Conservation (phyloP, 257 asterid genomes). For the Osmanthus fragrans region DNA sequence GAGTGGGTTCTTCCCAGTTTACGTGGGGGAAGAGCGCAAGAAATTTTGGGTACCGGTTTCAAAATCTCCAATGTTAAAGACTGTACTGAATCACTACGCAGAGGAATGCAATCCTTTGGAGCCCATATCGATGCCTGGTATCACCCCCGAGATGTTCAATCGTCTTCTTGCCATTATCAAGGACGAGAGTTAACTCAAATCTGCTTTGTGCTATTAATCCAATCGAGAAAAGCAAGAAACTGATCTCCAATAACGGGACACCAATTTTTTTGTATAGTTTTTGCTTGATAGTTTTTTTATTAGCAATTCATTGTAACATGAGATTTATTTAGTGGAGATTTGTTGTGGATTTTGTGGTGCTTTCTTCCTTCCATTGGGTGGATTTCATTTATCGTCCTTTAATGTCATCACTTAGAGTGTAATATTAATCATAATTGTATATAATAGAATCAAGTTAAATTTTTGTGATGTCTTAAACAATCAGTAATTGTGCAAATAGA, state of each 20-base stretch:
- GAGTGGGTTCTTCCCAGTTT: neutral
- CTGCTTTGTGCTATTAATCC: too few species aligned
- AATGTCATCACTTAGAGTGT: too few species aligned
- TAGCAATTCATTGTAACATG: neutral
- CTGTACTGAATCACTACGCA: neutral
- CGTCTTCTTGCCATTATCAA: neutral
- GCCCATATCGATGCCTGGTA: neutral
- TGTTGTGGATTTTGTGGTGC: too few species aligned
- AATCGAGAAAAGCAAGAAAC: too few species aligned
- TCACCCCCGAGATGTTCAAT: neutral
- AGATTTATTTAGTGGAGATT: neutral
- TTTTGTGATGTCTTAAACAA: too few species aligned
- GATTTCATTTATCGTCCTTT: too few species aligned
- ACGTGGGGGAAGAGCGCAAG: neutral
- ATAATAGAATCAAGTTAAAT: too few species aligned
- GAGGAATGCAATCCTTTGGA: neutral
- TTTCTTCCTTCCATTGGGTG: too few species aligned
- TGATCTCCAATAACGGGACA: too few species aligned
- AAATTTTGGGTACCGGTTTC: neutral
- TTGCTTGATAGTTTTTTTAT: neutral
- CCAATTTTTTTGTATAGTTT: neutral
- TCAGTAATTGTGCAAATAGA: too few species aligned
- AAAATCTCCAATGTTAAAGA: neutral
- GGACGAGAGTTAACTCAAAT: neutral
- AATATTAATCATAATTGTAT: too few species aligned